phyloP scores from a whole-genome alignment of 1,284 basidiomycete species.

The Farysia itapuensis region DNA sequence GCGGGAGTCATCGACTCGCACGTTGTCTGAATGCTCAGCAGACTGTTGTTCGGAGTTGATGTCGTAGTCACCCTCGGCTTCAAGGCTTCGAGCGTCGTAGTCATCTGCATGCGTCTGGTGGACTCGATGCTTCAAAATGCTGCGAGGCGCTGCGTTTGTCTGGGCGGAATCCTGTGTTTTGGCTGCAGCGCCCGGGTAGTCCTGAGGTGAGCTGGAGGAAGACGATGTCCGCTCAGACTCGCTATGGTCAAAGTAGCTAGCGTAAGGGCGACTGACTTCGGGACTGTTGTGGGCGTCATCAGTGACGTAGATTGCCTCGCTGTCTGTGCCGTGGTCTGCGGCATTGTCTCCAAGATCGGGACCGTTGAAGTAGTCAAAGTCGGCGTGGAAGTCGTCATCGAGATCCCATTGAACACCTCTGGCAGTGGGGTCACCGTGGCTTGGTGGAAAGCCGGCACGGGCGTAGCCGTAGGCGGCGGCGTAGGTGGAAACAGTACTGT shows the following conservation, averaged over 20 bases:
- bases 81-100: conserved; percentile 19
- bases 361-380: conserved; percentile 69
- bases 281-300: conserved; percentile 44
- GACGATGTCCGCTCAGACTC: conserved; percentile 39
- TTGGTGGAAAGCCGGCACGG: conserved; percentile 12
- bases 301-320: conserved; percentile 39
- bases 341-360: conserved; percentile 62
- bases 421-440: conserved; percentile 27
- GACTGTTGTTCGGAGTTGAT: conserved; percentile 22
- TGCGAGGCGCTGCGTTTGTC: conserved; percentile 34
- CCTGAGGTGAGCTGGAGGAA: conserved; percentile 43
- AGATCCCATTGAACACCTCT: conserved; percentile 55
- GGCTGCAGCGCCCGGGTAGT: conserved; percentile 21
- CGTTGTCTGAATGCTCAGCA: conserved; percentile 17
- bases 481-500: conserved; percentile 30
- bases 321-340: conserved; percentile 15
- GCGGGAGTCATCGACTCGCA: conserved; percentile 21
- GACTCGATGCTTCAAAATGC: conserved; percentile 44
- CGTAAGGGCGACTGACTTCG: conserved; percentile 35
- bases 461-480: conserved; percentile 31
- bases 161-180: conserved; percentile 23
- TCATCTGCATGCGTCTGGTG: conserved; percentile 25
- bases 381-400: conserved; percentile 65
- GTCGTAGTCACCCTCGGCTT: conserved; percentile 33
- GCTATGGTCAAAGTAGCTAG: conserved; percentile 41